phyloP scores from a whole-genome alignment of 2,329 filamentous ascomycete genomes.

The Aspergillus pseudoglaucus region DNA sequence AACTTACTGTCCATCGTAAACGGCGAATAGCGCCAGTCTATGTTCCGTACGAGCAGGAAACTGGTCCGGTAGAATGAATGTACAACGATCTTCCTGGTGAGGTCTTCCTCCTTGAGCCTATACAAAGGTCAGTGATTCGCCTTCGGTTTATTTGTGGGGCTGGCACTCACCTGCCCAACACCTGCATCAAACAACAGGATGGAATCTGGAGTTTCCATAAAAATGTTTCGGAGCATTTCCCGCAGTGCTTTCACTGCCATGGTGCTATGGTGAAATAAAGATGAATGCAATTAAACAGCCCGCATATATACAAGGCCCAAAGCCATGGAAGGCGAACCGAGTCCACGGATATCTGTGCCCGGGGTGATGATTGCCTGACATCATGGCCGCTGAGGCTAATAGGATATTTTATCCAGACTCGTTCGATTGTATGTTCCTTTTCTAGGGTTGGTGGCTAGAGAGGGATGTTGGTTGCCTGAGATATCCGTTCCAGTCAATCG shows the following conservation, averaged over 20 bases:
- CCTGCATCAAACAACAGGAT: constrained; percentile 26
- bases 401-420: neutral
- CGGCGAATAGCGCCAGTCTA: constrained; percentile 26
- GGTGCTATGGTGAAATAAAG: constrained; percentile 1
- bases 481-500: too few relatives aligned
- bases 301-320: neutral
- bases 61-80: constrained; percentile 21
- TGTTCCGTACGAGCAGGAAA: constrained; percentile 22
- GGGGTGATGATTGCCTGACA: constrained; percentile 23
- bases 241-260: constrained; percentile 10
- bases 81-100: constrained; percentile 27
- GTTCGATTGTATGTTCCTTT: neutral
- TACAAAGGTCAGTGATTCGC: too few relatives aligned
- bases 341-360: neutral
- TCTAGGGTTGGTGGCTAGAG: neutral
- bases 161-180: constrained; percentile 23
- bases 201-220: constrained; percentile 19
- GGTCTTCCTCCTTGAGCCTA: constrained; percentile 25
- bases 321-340: neutral
- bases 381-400: constrained; percentile 13
- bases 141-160: too few relatives aligned
- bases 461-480: neutral
- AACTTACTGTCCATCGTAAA: constrained; percentile 32
- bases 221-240: constrained; percentile 15
- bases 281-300: neutral